These are phyloP conservation scores for Neofusicoccum sp. DNA, from an alignment of 2,329 filamentous ascomycete genomes.

Conservation along the genomic window DNA sequence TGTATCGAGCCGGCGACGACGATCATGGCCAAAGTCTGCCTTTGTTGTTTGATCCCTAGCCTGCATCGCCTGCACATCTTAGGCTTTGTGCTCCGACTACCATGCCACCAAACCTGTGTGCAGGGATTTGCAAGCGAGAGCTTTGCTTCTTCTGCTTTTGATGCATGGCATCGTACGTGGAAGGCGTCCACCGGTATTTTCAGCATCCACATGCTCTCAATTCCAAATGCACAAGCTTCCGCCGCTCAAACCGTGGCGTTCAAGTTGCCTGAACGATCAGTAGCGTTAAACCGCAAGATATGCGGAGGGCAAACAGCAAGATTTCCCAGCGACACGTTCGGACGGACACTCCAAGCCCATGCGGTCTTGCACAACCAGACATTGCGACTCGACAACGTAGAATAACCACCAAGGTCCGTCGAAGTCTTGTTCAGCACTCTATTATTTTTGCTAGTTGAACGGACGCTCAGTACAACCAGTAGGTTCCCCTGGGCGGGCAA, in stretches of 20 bases:
- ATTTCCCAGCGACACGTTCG: too few species aligned
- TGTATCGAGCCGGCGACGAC: not conserved
- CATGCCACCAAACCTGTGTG: constrained; percentile 1
- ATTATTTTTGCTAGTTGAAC: not conserved
- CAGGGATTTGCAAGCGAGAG: not conserved
- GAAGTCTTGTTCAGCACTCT: not conserved
- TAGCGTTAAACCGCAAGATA: too few species aligned
- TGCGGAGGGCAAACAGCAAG: too few species aligned
- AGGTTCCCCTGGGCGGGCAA: not conserved
- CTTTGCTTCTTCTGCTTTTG: constrained; percentile 3
- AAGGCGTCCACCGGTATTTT: not conserved
- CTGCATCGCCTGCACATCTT: not conserved
- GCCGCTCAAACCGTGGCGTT: not conserved
- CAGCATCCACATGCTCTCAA: not conserved
- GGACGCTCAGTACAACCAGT: not conserved
- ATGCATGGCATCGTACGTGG: not conserved
- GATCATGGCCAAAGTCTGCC: not conserved
- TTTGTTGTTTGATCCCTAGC: not conserved
- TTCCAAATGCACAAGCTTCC: not conserved
- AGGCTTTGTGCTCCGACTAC: not conserved
- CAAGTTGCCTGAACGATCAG: not conserved
- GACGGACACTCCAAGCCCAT: too few species aligned
- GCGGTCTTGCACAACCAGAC: too few species aligned
- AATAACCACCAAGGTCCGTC: too few species aligned
- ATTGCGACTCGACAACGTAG: too few species aligned